Evolutionary conservation across 768 basidiomycete genomes (phyloP).

Genomic region (Tylopilus balloui): DNA sequence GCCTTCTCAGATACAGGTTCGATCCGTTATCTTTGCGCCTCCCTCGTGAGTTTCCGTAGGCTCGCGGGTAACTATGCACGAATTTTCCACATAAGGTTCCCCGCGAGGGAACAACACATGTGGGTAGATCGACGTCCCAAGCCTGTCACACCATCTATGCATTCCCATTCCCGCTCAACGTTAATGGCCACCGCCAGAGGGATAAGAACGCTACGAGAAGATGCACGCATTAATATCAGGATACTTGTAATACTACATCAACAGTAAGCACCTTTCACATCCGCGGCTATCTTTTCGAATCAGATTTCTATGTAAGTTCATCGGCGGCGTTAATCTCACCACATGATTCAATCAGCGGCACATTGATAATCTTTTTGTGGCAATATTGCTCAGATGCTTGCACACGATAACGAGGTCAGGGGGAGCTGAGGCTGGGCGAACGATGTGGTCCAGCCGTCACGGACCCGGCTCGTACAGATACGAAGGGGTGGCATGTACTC

Average conservation of each 20-base stretch:
- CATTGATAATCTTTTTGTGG: background rate
- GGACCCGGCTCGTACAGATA: background rate
- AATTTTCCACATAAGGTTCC: background rate
- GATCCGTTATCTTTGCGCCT: background rate
- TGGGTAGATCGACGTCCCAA: background rate
- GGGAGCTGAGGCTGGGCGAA: background rate
- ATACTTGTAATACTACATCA: background rate
- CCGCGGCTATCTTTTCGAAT: background rate
- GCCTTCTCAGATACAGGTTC: background rate
- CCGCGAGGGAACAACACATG: background rate
- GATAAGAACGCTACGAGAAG: background rate
- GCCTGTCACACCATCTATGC: background rate
- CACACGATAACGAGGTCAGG: background rate
- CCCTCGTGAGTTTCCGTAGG: background rate
- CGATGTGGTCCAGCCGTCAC: too few relatives aligned
- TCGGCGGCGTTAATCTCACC: background rate
- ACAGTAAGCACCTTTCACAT: background rate
- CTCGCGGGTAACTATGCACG: background rate
- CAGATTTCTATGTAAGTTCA: background rate
- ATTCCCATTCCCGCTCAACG: too few relatives aligned
- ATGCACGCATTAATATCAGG: background rate
- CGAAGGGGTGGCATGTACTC: background rate
- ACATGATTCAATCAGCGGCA: background rate
- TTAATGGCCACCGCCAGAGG: background rate
- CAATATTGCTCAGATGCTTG: background rate